These are phyloP conservation scores for Zymoseptoria ardabiliae DNA, from an alignment of 2,329 filamentous ascomycete species.

Conservation along the genomic window DNA sequence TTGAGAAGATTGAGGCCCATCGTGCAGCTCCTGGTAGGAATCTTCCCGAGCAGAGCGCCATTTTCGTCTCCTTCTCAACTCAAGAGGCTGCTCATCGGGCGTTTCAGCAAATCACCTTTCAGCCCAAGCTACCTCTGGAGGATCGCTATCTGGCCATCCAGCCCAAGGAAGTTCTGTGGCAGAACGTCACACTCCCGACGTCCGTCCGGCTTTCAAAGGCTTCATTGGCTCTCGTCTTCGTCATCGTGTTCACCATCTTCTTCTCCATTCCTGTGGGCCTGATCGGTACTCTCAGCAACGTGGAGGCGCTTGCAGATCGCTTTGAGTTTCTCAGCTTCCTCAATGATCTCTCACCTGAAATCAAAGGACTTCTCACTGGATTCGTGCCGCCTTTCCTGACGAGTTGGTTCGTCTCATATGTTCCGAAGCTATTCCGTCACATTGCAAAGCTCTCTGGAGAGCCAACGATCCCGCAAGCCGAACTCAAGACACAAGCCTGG, in stretches of 20 bases:
- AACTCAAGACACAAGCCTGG: slow-evolving; percentile 34
- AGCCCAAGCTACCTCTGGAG: slow-evolving; percentile 29
- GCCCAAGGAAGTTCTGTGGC: slow-evolving; percentile 43
- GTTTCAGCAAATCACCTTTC: slow-evolving; percentile 49
- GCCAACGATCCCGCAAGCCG: slow-evolving; percentile 38
- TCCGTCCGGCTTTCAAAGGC: slow-evolving; percentile 24
- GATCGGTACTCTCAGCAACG: slow-evolving; percentile 29
- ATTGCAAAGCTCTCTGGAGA: slow-evolving; percentile 30
- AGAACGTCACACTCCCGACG: slow-evolving; percentile 35
- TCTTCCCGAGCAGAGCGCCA: slow-evolving; percentile 56
- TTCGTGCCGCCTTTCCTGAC: slow-evolving; percentile 27
- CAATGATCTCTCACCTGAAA: slow-evolving; percentile 22
- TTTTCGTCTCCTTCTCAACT: slow-evolving; percentile 80
- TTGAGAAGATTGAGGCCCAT: slow-evolving; percentile 61
- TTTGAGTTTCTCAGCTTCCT: slow-evolving; percentile 26
- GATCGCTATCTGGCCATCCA: slow-evolving; percentile 38
- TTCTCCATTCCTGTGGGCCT: slow-evolving; percentile 31
- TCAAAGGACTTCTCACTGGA: slow-evolving; percentile 27
- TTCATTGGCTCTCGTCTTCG: slow-evolving; percentile 25
- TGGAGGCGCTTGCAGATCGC: slow-evolving; percentile 25
- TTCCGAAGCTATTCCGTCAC: slow-evolving; percentile 30
- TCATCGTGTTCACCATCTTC: slow-evolving; percentile 31
- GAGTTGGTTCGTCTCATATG: slow-evolving; percentile 29
- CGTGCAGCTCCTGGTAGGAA: slow-evolving; percentile 49
- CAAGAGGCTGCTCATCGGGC: slow-evolving; percentile 81